Evolutionary conservation across 305 asterid species (phyloP), one percentile per base, ranked within the genome.

Genomic region (Solanum hybrid): DNA sequence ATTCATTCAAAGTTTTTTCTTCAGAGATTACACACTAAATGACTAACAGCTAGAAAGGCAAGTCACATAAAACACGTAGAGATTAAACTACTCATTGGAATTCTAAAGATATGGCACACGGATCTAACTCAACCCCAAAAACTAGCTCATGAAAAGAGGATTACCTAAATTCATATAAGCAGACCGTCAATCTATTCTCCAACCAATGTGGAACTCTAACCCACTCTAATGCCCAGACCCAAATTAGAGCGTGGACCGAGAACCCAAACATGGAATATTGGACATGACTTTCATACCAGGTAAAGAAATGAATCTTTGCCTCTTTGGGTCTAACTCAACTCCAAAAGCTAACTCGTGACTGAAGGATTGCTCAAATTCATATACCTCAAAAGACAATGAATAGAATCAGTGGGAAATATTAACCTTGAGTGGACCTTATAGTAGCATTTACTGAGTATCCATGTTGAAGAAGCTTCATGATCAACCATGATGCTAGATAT

Each of bases 401-500:
- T 12, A 24, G 86, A 80, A 80, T 80, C 36, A 40, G 87, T 28
- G 4, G 86, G 71, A 82, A 42, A 42, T 16, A 29, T 31, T 46
- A 51, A 91, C 93, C 93, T 67, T 86, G 90, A 16, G 88, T 40
- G n/a, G 61, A 86, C 80, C 89, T 64, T 36, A 64, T 36, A 0
- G 89, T 86, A 14, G 89, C 36, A 69, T 86, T 67, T 61, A 86
- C 89, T n/a, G 80, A 67, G 89, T 86, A 86, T 33, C 80, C 89
- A 86, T 86, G 79, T 86, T 64, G 35, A 86, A 86, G 80, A 84
- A 94, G 96, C 91, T 92, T 91, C 90, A 93, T 94, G 11, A 94
- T 89, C 90, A 89, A 76, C 97, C 96, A 94, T 78, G 96, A 95
- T 9, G 95, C 98, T 4, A 95, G 84, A 33, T 88, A 95, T 39